Evolutionary conservation across 108 stramenopile genomes (phyloP), one percentile per base, ranked within the genome.

Genomic region (Aurantiochytrium sp.): DNA sequence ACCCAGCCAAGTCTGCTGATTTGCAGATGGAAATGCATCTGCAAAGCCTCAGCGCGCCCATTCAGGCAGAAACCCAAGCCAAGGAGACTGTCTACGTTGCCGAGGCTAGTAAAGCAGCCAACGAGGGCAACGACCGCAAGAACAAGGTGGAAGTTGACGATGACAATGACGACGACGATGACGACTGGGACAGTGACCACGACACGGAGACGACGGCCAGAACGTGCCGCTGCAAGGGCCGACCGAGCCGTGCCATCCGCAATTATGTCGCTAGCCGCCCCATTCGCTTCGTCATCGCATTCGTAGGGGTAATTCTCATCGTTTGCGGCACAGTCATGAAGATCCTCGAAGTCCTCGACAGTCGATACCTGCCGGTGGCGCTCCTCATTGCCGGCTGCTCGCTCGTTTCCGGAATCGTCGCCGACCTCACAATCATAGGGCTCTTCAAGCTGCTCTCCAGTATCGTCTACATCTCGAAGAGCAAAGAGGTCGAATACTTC

Each of bases 401-500:
- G 10, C 59, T 65, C 12, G 19, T 15, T 10, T 65, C 59, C 8
- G 59, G 32, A 6, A 65, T 65, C 19, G 19, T 65, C 19, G 59
- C 59, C 10, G 59, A 65, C 59, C 59, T 65, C 59, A 65, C 24
- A 17, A 19, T 65, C 24, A 12, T 65, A 6, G 24, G 59, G 15
- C 8, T 65, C 27, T 65, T 65, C 24, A 24, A 27, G 27, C 59
- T 34, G 27, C 34, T 34, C 27, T 65, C 32, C 59, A 65, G 24
- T 15, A 15, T 65, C 2, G 59, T 65, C 8, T 19, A 34, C 59
- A 27, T 65, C 2, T 65, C 59, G 10, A 19, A 65, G 10, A 65
- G 19, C 59, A 65, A 65, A 65, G 59, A 65, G 59, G 59, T 65
- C 34, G 59, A 65, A 65, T 65, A 65, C 34, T 65, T 65, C 24